Conservation (phyloP, 1,284 basidiomycete genomes). For the Irpex sp. region DNA sequence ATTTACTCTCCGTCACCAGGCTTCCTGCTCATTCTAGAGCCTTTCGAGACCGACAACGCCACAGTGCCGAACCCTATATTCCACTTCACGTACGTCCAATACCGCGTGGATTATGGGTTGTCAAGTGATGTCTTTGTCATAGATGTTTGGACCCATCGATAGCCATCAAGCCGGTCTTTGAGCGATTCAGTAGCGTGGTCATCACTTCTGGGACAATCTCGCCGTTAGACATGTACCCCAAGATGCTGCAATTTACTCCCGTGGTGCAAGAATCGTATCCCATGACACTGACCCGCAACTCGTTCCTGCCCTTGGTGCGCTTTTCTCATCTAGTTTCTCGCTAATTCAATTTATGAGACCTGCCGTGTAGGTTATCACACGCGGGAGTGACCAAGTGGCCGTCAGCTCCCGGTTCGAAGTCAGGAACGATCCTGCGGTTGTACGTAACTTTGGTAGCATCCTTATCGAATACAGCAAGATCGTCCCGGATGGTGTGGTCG, state of each 20-base stretch:
- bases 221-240: slow-evolving; percentile 99
- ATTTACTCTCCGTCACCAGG: slow-evolving; percentile 43
- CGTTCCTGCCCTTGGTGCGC: slow-evolving; percentile 92
- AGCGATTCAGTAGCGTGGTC: slow-evolving; percentile 96
- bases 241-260: slow-evolving; percentile 98
- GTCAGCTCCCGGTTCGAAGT: slow-evolving; percentile 99
- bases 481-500: slow-evolving; percentile 98
- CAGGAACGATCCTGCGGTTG: slow-evolving; percentile 97
- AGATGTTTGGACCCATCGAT: slow-evolving; percentile 97
- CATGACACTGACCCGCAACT: slow-evolving; percentile 97
- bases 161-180: slow-evolving; percentile 97
- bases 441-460: slow-evolving; percentile 98
- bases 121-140: slow-evolving; percentile 2
- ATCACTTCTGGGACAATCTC: slow-evolving; percentile 99
- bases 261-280: slow-evolving; percentile 97
- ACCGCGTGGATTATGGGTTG: not conserved
- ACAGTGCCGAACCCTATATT: slow-evolving; percentile 99
- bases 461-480: slow-evolving; percentile 97
- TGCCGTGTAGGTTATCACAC: slow-evolving; percentile 80
- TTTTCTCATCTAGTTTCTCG: not conserved
- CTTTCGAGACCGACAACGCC: slow-evolving; percentile 98
- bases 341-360: not conserved
- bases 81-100: slow-evolving; percentile 81
- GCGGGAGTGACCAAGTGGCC: slow-evolving; percentile 97
- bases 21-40: slow-evolving; percentile 96